Base-by-base conservation (phyloP, 108 stramenopile genomes). In the Cylindrotheca closterium region DNA sequence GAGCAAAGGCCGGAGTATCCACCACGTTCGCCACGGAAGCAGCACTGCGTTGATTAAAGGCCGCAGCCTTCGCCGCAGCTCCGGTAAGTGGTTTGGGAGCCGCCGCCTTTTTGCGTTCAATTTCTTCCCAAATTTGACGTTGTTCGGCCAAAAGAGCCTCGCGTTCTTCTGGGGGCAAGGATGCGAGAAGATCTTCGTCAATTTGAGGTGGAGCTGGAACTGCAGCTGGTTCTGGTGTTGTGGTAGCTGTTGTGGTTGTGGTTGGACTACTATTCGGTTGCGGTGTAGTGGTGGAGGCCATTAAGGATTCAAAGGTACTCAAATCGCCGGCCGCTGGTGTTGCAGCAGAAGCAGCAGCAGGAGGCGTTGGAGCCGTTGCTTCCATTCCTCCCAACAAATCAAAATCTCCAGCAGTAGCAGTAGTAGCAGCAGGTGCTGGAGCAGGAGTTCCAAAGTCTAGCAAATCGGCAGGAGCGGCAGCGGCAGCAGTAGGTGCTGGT, bases 81-180 rank as follows among this genome's bases (percentile, higher is more conserved):
- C 37, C 37, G 15, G 7, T 15, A 7, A 15, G 15, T 15, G 7
- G 37, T 42, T 42, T n/a, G n/a, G n/a, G n/a, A n/a, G n/a, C n/a
- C n/a, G n/a, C n/a, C n/a, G n/a, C n/a, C n/a, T 68, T 70, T 8
- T 52, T 51, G 34, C 83, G 77, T 73, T 84, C 82, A 48, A 92
- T 92, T 28, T 65, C 63, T 56, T 80, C 87, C 75, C 87, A 79
- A 32, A 92, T 83, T 55, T 66, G 55, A 10, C 81, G 75, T 55
- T 92, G 91, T 62, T 92, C 91, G 32, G 79, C 87, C 46, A 92
- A 67, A 56, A 92, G 57, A 12, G 78, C 84, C 53, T 78, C 55
- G 2, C 83, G 85, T 59, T 89, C 83, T 10, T 63, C 79, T 10
- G 83, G 73, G 49, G 71, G 73, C 64, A 80, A 67, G 26, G 77